phyloP scores from a whole-genome alignment of 2,329 filamentous ascomycete species.

The Fusarium oxysporum region DNA sequence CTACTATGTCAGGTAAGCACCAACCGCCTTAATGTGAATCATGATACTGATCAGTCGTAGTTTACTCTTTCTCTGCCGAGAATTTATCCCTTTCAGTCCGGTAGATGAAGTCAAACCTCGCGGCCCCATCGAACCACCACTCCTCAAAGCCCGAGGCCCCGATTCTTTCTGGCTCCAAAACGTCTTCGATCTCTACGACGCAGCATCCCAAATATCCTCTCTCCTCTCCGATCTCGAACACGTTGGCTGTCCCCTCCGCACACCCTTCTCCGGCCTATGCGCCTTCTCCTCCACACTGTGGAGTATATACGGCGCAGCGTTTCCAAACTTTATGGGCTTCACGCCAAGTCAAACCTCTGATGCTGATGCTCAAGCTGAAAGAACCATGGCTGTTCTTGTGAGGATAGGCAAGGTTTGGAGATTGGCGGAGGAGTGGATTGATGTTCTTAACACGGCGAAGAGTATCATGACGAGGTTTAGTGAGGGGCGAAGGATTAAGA shows the following conservation, averaged over 20 bases:
- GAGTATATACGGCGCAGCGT: conserved; percentile 38
- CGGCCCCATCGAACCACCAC: conserved; percentile 40
- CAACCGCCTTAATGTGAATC: too few species aligned
- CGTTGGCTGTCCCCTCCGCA: conserved; percentile 33
- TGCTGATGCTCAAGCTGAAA: conserved; percentile 29
- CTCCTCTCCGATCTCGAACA: conserved; percentile 38
- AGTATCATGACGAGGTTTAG: conserved; percentile 25
- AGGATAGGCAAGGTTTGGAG: conserved; percentile 37
- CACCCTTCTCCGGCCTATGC: conserved; percentile 39
- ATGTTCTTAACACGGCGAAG: conserved; percentile 39
- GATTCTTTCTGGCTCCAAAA: conserved; percentile 39
- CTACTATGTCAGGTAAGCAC: conserved; percentile 41
- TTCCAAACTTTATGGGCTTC: conserved; percentile 39
- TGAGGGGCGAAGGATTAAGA: conserved; percentile 19
- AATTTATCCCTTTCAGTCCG: conserved; percentile 41
- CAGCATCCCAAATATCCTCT: conserved; percentile 39
- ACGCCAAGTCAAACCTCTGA: background rate
- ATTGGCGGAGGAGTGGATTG: conserved; percentile 43
- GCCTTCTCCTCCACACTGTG: conserved; percentile 36
- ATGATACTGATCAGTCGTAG: background rate
- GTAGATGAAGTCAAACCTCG: conserved; percentile 39
- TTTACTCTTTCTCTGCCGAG: conserved; percentile 34
- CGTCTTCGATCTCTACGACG: conserved; percentile 29
- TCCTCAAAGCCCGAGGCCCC: conserved; percentile 35
- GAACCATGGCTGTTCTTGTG: conserved; percentile 19